Evolutionary conservation across 2,329 filamentous ascomycete species (phyloP), one percentile per base, ranked within the genome.

Genomic region (Fusarium solani-melongenae): DNA sequence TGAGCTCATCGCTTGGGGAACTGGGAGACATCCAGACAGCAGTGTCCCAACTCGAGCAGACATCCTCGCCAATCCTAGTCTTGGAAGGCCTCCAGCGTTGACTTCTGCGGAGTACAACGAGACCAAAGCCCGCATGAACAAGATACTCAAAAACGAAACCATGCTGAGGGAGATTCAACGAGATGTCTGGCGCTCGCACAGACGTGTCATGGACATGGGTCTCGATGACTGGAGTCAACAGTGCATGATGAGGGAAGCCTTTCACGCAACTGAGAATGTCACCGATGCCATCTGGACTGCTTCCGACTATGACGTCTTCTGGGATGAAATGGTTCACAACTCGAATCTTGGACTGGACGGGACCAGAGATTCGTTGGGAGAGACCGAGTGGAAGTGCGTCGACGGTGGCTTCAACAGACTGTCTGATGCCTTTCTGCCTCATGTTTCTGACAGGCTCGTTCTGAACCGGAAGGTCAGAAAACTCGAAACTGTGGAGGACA

Each of bases 321-420:
- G 69, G 69, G 68, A 71, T 4, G 68, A 71, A 6, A 68, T 71
- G 64, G 64, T 68, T 0, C 68, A 72, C 12, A 71, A 71, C 56
- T 71, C 68, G 2, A 71, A 72, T 15, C 56, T 72, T 5, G 69
- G 34, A 0, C 24, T 71, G 3, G 70, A 69, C 6, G 69, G 70
- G 0, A 44, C 64, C 4, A 29, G 39, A 20, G 68, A 66, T 11
- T 61, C 67, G 0, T 2, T 71, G 1, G 69, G 63, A 1, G 69
- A 71, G 34, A 71, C 69, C 1, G 49, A 71, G 11, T 72, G 69
- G 68, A 71, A 71, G 7, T 67, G 64, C 10, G 31, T 71, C 10
- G 67, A 71, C 2, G 69, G 69, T 11, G 66, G 66, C 1, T 62
- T 68, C 36, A 68, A 67, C 27, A 46, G 66, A 4, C 55, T 67